A percentile compares a stretch with the other conserved stretches of the same genome.
Evolutionary conservation across 2,329 filamentous ascomycete genomes (phyloP).

Genomic region (Colletotrichum higginsianum): DNA sequence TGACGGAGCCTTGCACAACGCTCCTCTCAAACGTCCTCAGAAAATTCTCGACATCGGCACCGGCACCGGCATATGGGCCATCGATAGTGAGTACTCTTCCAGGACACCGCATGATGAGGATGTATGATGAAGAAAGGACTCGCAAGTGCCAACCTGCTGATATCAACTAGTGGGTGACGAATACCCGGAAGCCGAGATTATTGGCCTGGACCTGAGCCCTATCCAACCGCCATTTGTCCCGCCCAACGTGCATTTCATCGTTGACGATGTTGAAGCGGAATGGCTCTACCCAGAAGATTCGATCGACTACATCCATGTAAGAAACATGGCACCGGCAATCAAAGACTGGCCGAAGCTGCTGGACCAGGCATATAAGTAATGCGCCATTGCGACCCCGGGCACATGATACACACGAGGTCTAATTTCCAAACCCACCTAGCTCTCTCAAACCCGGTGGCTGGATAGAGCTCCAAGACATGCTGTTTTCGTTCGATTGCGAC

Average conservation of each 20-base stretch:
- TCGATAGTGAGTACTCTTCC: constrained; percentile 57
- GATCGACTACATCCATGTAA: constrained; percentile 60
- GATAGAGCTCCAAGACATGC: constrained; percentile 61
- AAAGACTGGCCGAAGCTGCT: constrained; percentile 57
- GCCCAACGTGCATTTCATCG: constrained; percentile 63
- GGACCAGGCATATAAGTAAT: constrained; percentile 56
- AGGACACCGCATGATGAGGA: fast-evolving
- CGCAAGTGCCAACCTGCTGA: too few species aligned
- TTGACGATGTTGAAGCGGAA: constrained; percentile 58
- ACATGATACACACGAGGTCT: not conserved
- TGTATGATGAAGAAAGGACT: too few species aligned
- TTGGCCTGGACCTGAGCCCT: constrained; percentile 33
- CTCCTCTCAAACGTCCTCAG: not conserved
- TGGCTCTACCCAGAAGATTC: constrained; percentile 57
- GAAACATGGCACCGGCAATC: constrained; percentile 55
- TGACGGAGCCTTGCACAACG: not conserved
- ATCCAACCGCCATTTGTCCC: constrained; percentile 53
- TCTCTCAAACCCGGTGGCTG: constrained; percentile 60
- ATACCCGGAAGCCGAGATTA: constrained; percentile 20
- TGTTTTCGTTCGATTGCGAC: constrained; percentile 56
- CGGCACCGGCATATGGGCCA: constrained; percentile 69
- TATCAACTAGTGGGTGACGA: constrained; percentile 47
- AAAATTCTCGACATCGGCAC: constrained; percentile 25
- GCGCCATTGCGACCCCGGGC: not conserved
- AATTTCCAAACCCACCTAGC: constrained; percentile 13